Evolutionary conservation across 2,329 filamentous ascomycete species (phyloP), one percentile per base, ranked within the genome.

Genomic region (Cercospora citrullina): DNA sequence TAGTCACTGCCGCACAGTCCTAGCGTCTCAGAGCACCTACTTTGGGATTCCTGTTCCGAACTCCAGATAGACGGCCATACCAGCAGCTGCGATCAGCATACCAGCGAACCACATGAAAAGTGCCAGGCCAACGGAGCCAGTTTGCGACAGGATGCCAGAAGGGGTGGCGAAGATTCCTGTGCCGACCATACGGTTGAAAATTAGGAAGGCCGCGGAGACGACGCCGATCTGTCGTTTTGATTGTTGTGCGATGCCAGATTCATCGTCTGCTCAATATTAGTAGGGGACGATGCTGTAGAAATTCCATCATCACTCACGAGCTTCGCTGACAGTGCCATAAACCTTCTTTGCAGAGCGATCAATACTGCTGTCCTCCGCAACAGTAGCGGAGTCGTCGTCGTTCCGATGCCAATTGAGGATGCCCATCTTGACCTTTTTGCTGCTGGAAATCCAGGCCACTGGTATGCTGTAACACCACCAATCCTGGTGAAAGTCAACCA

Each of bases 61-160:
- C 75, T 91, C 89, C 66, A 90, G 81, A 70, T 89, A 89, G 21
- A 90, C 87, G n/a, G 85, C 84, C 63, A 87, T 86, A 66, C 88
- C 89, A 10, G 87, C 86, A 12, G 80, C 82, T 4, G 88, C 87
- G 65, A 82, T 81, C 18, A 82, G 67, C 36, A 77, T 76, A 8
- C 80, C 81, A 4, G 76, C 76, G 14, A 80, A 67, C 81, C 81
- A 83, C 28, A 83, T 74, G 9, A 83, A 76, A 9, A 83, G 72
- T 4, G 80, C 66, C 10, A 70, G 68, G 14, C 75, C 75, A 18
- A 76, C 70, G 60, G 72, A 72, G 23, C 74, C 75, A 57, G 71
- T 72, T 14, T 73, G 69, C 4, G 65, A 62, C 16, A 76, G 68
- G 53, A 76, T 71, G 18, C 68, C 70, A 33, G 66, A 66, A 18